Evolutionary conservation across 345 rosid species (phyloP).

Genomic region (Salix purpurea): DNA sequence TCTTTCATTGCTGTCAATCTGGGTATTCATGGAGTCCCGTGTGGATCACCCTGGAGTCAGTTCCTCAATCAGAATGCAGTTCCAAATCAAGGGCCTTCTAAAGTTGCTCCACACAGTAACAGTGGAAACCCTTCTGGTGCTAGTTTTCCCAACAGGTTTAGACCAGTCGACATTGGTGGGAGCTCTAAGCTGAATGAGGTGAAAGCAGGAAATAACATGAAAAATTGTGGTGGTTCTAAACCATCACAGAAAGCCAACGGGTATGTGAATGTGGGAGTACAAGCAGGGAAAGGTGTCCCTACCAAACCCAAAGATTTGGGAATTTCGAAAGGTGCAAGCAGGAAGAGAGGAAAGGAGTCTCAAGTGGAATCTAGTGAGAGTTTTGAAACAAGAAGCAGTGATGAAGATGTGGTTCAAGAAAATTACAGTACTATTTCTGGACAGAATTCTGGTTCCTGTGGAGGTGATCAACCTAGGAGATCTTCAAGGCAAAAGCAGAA

Average conservation of each 20-base stretch:
- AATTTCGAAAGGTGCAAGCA: constrained; percentile 21
- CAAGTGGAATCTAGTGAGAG: constrained; percentile 33
- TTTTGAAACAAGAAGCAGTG: constrained; percentile 31
- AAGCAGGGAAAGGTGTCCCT: constrained; percentile 22
- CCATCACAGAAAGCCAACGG: constrained; percentile 27
- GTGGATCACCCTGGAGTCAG: constrained; percentile 24
- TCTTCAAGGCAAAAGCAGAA: constrained; percentile 49
- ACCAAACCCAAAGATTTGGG: constrained; percentile 18
- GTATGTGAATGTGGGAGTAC: constrained; percentile 17
- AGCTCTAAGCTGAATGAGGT: constrained; percentile 21
- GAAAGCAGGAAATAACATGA: constrained; percentile 5
- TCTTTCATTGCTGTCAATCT: constrained; percentile 49
- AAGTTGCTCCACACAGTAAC: constrained; percentile 25
- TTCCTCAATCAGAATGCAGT: constrained; percentile 23
- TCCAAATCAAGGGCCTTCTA: constrained; percentile 32
- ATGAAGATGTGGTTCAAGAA: constrained; percentile 24
- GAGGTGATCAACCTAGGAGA: constrained; percentile 32
- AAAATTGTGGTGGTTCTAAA: constrained; percentile 21
- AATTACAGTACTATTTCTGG: constrained; percentile 17
- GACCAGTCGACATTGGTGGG: constrained; percentile 20
- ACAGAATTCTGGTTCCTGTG: constrained; percentile 16
- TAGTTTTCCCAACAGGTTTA: constrained; percentile 18
- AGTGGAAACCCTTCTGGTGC: constrained; percentile 27
- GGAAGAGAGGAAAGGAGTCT: constrained; percentile 37
- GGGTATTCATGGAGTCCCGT: constrained; percentile 27